Evolutionary conservation across 257 asterid species (phyloP).

Genomic region (Solanum appendiculatum): DNA sequence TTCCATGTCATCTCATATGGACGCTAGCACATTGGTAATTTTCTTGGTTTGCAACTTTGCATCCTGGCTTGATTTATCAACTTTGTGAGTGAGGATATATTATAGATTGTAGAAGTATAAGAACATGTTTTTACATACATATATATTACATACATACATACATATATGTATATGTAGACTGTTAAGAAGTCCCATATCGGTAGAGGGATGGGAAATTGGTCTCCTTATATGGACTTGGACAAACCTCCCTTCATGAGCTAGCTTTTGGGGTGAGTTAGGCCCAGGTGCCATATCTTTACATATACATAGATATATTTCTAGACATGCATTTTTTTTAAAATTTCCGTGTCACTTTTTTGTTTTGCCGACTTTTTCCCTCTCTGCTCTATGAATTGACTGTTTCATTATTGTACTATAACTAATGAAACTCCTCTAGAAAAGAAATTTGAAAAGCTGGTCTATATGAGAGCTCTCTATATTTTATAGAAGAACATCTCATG

Average conservation of each 20-base stretch:
- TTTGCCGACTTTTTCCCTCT: not conserved
- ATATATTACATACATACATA: not conserved
- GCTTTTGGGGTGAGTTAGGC: too few species aligned
- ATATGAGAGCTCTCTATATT: not conserved
- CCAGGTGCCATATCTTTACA: too few species aligned
- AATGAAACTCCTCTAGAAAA: not conserved
- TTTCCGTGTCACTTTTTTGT: not conserved
- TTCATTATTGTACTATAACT: not conserved
- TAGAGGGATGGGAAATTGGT: too few species aligned
- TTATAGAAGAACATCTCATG: not conserved
- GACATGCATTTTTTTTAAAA: not conserved
- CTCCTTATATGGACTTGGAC: too few species aligned
- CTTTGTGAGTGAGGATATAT: not conserved
- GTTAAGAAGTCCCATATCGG: too few species aligned
- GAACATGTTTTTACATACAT: not conserved
- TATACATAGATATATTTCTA: not conserved
- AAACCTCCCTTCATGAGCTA: too few species aligned
- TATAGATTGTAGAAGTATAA: not conserved
- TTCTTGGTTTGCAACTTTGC: conserved; percentile 2
- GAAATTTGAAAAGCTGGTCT: not conserved
- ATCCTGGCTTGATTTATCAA: not conserved
- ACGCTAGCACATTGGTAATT: conserved; percentile 33
- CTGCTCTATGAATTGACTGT: not conserved
- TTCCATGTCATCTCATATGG: conserved; percentile 32
- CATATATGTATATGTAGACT: not conserved